Evolutionary conservation across 2,329 filamentous ascomycete genomes (phyloP).

Genomic region (Paramyrothecium sp.): DNA sequence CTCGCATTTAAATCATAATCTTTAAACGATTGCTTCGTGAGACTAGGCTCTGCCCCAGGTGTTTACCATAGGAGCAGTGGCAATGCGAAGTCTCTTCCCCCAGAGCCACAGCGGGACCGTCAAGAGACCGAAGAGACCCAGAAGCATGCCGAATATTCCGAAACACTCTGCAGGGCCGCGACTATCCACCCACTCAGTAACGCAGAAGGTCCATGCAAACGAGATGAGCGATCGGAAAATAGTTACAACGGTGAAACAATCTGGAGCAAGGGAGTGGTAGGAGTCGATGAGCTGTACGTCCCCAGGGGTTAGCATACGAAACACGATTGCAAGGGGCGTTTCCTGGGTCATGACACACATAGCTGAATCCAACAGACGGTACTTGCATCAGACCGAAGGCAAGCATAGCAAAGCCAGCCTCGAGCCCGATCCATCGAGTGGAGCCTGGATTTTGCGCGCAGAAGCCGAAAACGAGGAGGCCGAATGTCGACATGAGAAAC

Average conservation of each 20-base stretch:
- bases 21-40: neutral
- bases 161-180: conserved; percentile 46
- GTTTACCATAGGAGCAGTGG: conserved; percentile 13
- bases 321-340: neutral
- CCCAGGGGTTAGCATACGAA: no score
- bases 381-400: conserved; percentile 35
- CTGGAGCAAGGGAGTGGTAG: conserved; percentile 42
- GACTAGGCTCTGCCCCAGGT: neutral
- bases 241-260: conserved; percentile 54
- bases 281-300: conserved; percentile 52
- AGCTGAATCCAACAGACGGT: conserved; percentile 36
- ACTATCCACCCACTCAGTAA: conserved; percentile 42
- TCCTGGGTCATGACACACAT: conserved; percentile 26
- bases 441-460: conserved; percentile 28
- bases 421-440: conserved; percentile 30
- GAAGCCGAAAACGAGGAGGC: conserved; percentile 34
- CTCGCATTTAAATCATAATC: no score
- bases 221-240: conserved; percentile 45
- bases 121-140: conserved; percentile 45
- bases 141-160: conserved; percentile 50
- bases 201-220: conserved; percentile 55
- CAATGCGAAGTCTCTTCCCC: conserved; percentile 36
- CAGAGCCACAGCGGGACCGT: conserved; percentile 30
- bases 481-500: conserved; percentile 25
- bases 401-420: conserved; percentile 33